Conservation (phyloP, 371 early-diverging fungal genomes). For the Coemansia sp. region DNA sequence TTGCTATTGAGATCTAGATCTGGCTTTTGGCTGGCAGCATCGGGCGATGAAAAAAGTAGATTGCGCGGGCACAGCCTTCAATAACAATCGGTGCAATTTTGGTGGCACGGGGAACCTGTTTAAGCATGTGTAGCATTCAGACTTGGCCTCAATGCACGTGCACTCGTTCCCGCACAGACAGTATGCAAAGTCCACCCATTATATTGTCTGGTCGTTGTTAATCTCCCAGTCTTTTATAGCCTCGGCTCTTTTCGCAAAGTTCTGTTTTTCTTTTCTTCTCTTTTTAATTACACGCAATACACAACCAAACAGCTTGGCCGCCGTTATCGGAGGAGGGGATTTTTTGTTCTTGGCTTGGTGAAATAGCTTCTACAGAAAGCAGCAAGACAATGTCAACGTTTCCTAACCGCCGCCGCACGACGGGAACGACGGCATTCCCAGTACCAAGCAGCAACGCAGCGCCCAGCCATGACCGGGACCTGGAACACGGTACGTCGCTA, state of each 20-base stretch:
- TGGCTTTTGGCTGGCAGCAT: too few relatives aligned
- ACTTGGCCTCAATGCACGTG: too few relatives aligned
- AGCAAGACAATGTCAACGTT: conserved; percentile 9
- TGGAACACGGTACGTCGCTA: conserved; percentile 21
- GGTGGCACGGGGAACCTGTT: too few relatives aligned
- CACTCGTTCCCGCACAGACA: too few relatives aligned
- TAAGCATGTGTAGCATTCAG: too few relatives aligned
- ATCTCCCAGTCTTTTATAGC: not conserved
- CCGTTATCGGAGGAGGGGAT: not conserved
- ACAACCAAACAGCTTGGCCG: not conserved
- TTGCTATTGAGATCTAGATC: too few relatives aligned
- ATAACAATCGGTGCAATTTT: too few relatives aligned
- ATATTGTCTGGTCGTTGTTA: too few relatives aligned
- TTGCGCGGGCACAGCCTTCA: too few relatives aligned
- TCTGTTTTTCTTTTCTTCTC: not conserved
- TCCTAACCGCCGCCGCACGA: conserved; percentile 22
- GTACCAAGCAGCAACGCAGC: not conserved
- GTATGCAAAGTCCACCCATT: too few relatives aligned
- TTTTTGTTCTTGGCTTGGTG: not conserved
- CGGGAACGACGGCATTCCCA: conserved; percentile 4
- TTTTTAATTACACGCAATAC: not conserved
- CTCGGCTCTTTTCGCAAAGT: not conserved
- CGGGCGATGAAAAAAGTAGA: too few relatives aligned
- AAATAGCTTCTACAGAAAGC: not conserved
- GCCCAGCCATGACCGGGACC: conserved; percentile 1